A percentile compares a stretch with the other conserved stretches of the same genome.
Evolutionary conservation across 495 filamentous ascomycete genomes (phyloP).

Genomic region (Alectoria sarmentosa): DNA sequence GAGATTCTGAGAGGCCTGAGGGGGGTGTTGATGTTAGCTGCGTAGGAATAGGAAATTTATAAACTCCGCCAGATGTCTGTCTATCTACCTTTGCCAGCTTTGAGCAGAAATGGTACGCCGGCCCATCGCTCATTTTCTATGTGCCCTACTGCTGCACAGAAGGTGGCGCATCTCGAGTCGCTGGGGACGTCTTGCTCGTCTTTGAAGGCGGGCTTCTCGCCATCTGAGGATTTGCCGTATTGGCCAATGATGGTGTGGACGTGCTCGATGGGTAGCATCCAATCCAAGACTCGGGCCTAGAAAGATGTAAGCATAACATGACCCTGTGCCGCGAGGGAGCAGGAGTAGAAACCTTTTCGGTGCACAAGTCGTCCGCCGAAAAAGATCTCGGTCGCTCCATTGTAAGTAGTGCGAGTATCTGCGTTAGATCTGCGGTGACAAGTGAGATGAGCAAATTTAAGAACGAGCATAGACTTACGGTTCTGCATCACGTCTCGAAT

Average conservation of each 20-base stretch:
- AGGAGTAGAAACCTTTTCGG: slow-evolving; percentile 68
- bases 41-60: background rate
- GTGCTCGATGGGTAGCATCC: slow-evolving; percentile 71
- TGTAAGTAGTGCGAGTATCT: slow-evolving; percentile 88
- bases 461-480: slow-evolving; percentile 41
- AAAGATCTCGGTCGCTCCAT: slow-evolving; percentile 99
- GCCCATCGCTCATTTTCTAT: slow-evolving; percentile 90
- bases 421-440: slow-evolving; percentile 60
- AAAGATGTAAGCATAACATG: background rate
- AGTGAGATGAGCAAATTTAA: background rate
- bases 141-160: slow-evolving; percentile 73
- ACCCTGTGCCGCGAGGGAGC: background rate
- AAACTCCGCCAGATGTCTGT: background rate
- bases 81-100: slow-evolving; percentile 62
- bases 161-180: slow-evolving; percentile 77
- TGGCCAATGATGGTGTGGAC: slow-evolving; percentile 87
- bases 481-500: slow-evolving; percentile 98
- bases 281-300: slow-evolving; percentile 57
- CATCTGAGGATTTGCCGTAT: slow-evolving; percentile 74
- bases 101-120: slow-evolving; percentile 80
- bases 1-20: slow-evolving; percentile 71
- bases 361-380: slow-evolving; percentile 92
- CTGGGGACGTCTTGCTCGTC: slow-evolving; percentile 85
- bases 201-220: slow-evolving; percentile 74
- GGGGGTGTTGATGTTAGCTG: slow-evolving; percentile 8